These are phyloP conservation scores for Barnettozyma sucrosica DNA, from an alignment of 805 yeast genomes.

Conservation along the genomic window DNA sequence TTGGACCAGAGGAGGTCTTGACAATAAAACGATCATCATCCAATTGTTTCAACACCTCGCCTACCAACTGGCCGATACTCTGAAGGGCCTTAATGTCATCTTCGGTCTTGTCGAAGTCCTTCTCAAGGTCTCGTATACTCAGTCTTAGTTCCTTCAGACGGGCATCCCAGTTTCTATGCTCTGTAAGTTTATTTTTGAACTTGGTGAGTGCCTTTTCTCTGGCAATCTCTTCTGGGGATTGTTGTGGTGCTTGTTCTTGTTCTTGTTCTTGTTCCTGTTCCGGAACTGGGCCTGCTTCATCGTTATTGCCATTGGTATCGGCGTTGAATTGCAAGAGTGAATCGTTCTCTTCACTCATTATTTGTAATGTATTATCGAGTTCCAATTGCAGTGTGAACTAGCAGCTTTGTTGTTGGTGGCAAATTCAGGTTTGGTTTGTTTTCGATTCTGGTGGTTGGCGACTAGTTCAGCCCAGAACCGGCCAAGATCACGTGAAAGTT, in stretches of 20 bases:
- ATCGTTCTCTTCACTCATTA: conserved; percentile 61
- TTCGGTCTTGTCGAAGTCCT: conserved; percentile 86
- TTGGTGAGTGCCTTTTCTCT: conserved; percentile 71
- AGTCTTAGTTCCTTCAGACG: conserved; percentile 78
- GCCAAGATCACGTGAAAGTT: background rate
- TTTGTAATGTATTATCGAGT: background rate
- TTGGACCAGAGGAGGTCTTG: conserved; percentile 94
- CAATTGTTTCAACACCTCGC: conserved; percentile 92
- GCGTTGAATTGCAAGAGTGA: conserved; percentile 60
- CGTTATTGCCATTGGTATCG: conserved; percentile 10
- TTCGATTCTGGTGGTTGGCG: background rate
- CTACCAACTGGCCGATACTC: conserved; percentile 94
- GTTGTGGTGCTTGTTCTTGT: conserved; percentile 18
- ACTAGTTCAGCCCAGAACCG: background rate
- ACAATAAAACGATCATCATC: conserved; percentile 94
- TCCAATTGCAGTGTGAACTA: background rate
- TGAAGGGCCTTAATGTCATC: conserved; percentile 96
- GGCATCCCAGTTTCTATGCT: conserved; percentile 93
- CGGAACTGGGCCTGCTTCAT: conserved; percentile 16
- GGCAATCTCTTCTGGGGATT: conserved; percentile 52
- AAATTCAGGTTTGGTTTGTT: background rate
- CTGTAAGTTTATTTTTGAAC: conserved; percentile 79
- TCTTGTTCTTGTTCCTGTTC: conserved; percentile 15
- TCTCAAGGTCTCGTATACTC: conserved; percentile 77
- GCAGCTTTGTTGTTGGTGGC: background rate